Percentiles rank a stretch among this genome's conserved stretches.
Evolutionary conservation across 495 filamentous ascomycete genomes (phyloP).

Genomic region (Penicillium silybi): DNA sequence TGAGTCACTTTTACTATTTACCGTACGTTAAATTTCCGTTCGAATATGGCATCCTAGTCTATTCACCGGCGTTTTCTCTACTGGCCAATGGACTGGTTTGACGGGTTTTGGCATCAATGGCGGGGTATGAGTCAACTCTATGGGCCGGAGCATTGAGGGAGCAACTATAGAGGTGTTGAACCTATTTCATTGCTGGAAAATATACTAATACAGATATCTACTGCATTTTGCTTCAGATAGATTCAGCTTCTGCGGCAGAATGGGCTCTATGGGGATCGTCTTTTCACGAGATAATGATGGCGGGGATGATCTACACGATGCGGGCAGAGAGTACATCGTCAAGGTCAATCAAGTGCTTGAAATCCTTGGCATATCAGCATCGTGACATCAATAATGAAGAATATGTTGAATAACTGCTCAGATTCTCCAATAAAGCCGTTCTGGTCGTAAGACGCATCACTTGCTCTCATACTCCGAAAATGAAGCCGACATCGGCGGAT

Average conservation of each 20-base stretch:
- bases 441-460: neutral
- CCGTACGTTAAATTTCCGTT: neutral
- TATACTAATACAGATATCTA: neutral
- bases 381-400: neutral
- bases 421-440: neutral
- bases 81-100: neutral
- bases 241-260: no score
- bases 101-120: constrained; percentile 9
- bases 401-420: neutral
- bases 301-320: constrained; percentile 5
- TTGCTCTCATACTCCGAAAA: neutral
- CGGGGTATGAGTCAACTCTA: constrained; percentile 19
- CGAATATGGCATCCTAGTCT: neutral
- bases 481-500: neutral
- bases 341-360: neutral
- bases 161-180: neutral
- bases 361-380: neutral
- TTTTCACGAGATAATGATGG: neutral
- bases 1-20: neutral
- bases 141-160: neutral
- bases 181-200: neutral
- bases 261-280: neutral
- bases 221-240: neutral
- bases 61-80: neutral
- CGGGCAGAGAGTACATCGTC: neutral